These are phyloP conservation scores for Phytophthora fragariae DNA, from an alignment of 352 stramenopile genomes.

Conservation along the genomic window DNA sequence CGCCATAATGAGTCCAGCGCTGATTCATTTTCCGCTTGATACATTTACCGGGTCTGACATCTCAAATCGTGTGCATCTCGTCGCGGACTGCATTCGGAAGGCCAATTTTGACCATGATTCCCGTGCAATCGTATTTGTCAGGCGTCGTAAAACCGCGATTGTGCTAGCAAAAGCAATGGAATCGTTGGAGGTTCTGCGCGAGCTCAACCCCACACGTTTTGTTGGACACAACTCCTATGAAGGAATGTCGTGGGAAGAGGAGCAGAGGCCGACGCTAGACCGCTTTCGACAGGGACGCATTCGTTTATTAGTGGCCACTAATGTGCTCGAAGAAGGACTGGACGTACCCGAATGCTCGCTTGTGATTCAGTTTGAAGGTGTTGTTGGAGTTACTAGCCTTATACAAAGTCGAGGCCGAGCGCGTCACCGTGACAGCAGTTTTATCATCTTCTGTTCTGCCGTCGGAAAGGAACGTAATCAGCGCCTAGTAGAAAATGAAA, in stretches of 20 bases:
- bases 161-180: conserved; percentile 74
- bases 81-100: conserved; percentile 55
- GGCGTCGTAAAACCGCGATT: conserved; percentile 71
- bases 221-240: conserved; percentile 85
- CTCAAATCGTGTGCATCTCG: conserved; percentile 60
- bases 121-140: conserved; percentile 83
- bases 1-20: conserved; percentile 38
- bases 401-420: conserved; percentile 82
- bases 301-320: conserved; percentile 78
- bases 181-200: conserved; percentile 52
- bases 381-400: conserved; percentile 73
- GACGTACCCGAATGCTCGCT: conserved; percentile 83
- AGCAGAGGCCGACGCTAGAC: conserved; percentile 77
- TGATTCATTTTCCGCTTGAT: conserved; percentile 39
- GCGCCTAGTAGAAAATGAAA: conserved; percentile 65
- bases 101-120: conserved; percentile 63
- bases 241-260: conserved; percentile 83
- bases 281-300: conserved; percentile 74
- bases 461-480: conserved; percentile 51
- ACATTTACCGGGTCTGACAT: conserved; percentile 47
- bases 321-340: conserved; percentile 82
- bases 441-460: conserved; percentile 73
- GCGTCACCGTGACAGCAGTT: conserved; percentile 61
- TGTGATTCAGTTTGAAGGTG: conserved; percentile 81
- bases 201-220: conserved; percentile 78